phyloP scores from a whole-genome alignment of 78 protist genomes.

The Dictyostelium citrinum region DNA sequence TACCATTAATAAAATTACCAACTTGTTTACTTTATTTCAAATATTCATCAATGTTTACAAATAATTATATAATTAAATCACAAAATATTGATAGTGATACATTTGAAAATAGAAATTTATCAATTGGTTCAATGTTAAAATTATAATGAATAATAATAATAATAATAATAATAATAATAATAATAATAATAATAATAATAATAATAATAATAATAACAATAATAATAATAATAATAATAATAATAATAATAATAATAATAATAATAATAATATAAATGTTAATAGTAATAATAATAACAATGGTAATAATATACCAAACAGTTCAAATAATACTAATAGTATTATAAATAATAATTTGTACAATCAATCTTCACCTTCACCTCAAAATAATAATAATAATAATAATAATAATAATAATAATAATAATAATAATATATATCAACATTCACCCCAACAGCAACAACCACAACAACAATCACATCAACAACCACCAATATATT shows the following conservation, averaged over 20 bases:
- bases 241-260: neutral
- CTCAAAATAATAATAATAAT: no score
- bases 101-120: neutral
- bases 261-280: neutral
- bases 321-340: neutral
- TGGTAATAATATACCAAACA: neutral
- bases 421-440: conserved; percentile 5
- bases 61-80: no score
- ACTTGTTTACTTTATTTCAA: neutral
- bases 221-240: no score
- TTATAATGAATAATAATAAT: no score
- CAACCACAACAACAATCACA: no score
- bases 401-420: no score
- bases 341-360: neutral
- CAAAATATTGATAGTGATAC: neutral
- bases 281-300: neutral
- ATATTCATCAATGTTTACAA: neutral
- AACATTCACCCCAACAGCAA: neutral
- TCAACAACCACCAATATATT: neutral
- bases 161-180: no score
- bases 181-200: no score
- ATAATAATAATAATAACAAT: no score
- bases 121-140: neutral
- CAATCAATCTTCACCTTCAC: neutral
- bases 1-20: neutral